These are phyloP conservation scores for Mycosarcoma maydis DNA, from an alignment of 1,284 basidiomycete species.

Conservation along the genomic window DNA sequence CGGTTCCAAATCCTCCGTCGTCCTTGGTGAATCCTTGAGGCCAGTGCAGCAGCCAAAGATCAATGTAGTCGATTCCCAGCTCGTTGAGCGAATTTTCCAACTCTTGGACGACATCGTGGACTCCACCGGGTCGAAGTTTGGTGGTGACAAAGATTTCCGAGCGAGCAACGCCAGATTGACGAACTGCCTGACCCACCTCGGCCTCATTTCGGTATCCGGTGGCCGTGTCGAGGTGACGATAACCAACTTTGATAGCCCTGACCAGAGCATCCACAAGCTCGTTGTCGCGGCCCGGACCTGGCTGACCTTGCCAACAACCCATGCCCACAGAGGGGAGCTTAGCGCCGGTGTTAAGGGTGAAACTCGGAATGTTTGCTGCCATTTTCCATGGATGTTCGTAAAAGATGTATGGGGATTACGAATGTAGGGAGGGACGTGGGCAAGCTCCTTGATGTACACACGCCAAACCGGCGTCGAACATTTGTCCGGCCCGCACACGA, in stretches of 20 bases:
- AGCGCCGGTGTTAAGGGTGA: slow-evolving; percentile 50
- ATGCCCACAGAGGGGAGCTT: slow-evolving; percentile 54
- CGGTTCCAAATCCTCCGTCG: slow-evolving; percentile 9
- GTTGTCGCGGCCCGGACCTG: slow-evolving; percentile 27
- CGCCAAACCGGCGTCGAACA: too few relatives aligned
- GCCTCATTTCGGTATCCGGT: slow-evolving; percentile 75
- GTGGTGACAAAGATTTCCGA: slow-evolving; percentile 85
- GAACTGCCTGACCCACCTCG: slow-evolving; percentile 82
- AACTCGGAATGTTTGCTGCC: slow-evolving; percentile 37
- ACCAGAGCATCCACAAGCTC: slow-evolving; percentile 30
- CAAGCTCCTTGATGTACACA: too few relatives aligned
- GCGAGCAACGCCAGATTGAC: slow-evolving; percentile 77
- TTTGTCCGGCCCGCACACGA: too few relatives aligned
- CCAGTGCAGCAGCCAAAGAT: slow-evolving; percentile 60
- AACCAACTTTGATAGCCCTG: slow-evolving; percentile 43
- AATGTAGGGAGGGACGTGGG: too few relatives aligned
- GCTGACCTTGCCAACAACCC: slow-evolving; percentile 54
- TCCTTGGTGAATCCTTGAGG: slow-evolving; percentile 28
- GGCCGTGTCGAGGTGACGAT: slow-evolving; percentile 57
- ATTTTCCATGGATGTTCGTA: slow-evolving; percentile 1
- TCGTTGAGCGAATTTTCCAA: slow-evolving; percentile 77
- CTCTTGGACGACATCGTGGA: slow-evolving; percentile 67
- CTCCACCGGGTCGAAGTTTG: slow-evolving; percentile 75
- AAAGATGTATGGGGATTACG: too few relatives aligned
- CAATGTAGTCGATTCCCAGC: slow-evolving; percentile 78